These are phyloP conservation scores for Capillidium heterosporum DNA, from an alignment of 371 early-diverging fungal species.

Conservation along the genomic window DNA sequence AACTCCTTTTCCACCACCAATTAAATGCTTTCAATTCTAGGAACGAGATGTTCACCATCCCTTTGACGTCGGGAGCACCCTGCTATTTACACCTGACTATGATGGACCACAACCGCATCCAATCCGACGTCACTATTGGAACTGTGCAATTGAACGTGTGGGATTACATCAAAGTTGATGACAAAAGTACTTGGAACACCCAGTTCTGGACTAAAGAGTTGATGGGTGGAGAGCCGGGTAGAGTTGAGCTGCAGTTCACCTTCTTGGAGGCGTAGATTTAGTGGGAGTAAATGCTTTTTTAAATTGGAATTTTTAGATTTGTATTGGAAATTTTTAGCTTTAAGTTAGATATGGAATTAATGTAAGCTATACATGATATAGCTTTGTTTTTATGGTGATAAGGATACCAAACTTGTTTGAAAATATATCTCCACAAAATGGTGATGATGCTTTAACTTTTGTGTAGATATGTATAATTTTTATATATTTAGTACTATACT, in stretches of 20 bases:
- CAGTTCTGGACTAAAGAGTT: neutral
- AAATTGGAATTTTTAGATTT: no score
- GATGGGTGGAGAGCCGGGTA: constrained; percentile 3
- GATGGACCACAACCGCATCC: constrained; percentile 45
- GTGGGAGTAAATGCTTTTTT: no score
- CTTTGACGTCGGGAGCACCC: constrained; percentile 14
- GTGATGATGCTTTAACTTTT: no score
- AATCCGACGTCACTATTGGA: constrained; percentile 35
- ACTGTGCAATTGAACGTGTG: constrained; percentile 26
- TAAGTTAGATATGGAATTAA: no score
- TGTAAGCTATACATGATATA: no score
- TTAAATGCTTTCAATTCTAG: neutral
- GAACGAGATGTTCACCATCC: neutral
- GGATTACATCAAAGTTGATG: constrained; percentile 17
- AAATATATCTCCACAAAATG: no score
- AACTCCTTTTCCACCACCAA: neutral
- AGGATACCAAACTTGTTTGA: no score
- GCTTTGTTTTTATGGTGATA: no score
- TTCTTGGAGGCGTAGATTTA: no score
- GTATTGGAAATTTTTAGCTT: no score
- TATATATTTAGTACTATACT: no score
- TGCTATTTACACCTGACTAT: constrained; percentile 18
- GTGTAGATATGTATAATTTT: no score
- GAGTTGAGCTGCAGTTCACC: neutral
- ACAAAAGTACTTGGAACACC: neutral